A percentile compares a stretch with the other conserved stretches of the same genome.
Conservation (phyloP, 495 filamentous ascomycete species). For the Mytilinidion resinicola region DNA sequence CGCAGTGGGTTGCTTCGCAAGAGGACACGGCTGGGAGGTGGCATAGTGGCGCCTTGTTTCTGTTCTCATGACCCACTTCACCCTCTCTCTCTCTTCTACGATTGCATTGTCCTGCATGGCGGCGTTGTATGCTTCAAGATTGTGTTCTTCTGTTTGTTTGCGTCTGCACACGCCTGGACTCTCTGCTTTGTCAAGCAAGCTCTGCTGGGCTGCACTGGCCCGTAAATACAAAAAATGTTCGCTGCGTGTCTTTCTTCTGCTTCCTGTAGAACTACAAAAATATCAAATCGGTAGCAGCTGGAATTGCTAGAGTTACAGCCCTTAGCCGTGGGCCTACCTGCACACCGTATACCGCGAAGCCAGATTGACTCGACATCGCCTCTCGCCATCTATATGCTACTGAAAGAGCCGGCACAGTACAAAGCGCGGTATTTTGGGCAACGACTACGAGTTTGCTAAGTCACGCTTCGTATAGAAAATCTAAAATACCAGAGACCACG, state of each 20-base stretch:
- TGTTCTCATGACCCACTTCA: slow-evolving; percentile 6
- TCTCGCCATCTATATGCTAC: no score
- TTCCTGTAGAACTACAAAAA: slow-evolving; percentile 1
- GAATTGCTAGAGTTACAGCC: background rate
- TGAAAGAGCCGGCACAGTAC: no score
- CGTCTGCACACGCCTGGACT: background rate
- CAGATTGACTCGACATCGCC: no score
- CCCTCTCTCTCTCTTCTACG: slow-evolving; percentile 9
- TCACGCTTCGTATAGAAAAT: no score
- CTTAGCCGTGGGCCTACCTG: background rate
- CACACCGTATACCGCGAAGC: no score
- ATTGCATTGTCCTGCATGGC: slow-evolving; percentile 19
- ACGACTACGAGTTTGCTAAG: no score
- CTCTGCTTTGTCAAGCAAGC: slow-evolving; percentile 1
- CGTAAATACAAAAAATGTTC: slow-evolving; percentile 22
- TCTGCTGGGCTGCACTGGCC: background rate
- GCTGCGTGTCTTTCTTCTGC: slow-evolving; percentile 2
- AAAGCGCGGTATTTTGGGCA: no score
- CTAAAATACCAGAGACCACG: no score
- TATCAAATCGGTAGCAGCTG: background rate
- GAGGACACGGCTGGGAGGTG: slow-evolving; percentile 8
- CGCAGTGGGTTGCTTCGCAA: slow-evolving; percentile 7
- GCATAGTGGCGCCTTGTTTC: slow-evolving; percentile 21
- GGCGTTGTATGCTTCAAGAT: slow-evolving; percentile 13
- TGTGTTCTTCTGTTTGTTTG: background rate